Evolutionary conservation across 257 asterid genomes (phyloP).

Genomic region (Solanum neorickii): DNA sequence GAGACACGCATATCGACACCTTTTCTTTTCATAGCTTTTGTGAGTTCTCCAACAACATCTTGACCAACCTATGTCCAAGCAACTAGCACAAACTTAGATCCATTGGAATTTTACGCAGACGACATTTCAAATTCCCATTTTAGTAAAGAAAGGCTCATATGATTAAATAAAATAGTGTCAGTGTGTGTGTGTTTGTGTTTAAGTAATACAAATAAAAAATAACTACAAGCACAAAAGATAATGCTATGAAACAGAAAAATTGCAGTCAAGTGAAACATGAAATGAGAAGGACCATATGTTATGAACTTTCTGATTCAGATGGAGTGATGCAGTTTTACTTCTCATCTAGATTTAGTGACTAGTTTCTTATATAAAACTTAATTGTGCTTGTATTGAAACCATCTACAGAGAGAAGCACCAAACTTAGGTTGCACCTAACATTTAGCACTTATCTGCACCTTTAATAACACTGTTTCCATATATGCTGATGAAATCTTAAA

Average conservation of each 20-base stretch:
- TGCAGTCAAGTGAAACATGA: background rate
- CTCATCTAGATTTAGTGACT: background rate
- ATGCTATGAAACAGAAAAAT: background rate
- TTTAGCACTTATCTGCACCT: background rate
- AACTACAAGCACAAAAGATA: background rate
- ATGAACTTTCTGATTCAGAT: background rate
- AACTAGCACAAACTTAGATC: background rate
- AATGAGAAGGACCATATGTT: background rate
- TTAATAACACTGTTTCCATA: background rate
- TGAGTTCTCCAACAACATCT: constrained; percentile 64
- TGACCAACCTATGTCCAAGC: constrained; percentile 51
- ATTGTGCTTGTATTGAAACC: background rate
- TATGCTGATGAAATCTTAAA: background rate
- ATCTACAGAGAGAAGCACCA: background rate
- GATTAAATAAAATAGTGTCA: background rate
- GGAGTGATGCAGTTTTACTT: background rate
- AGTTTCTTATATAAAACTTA: background rate
- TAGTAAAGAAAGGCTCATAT: background rate
- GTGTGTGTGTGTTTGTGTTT: background rate
- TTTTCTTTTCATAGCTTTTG: constrained; percentile 64
- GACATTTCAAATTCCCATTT: background rate
- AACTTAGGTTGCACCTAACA: background rate
- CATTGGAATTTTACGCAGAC: background rate
- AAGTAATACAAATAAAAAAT: background rate
- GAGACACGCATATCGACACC: constrained; percentile 65